Evolutionary conservation across 2,329 filamentous ascomycete species (phyloP), one percentile per base, ranked within the genome.

Genomic region (Epichloe glyceriae): DNA sequence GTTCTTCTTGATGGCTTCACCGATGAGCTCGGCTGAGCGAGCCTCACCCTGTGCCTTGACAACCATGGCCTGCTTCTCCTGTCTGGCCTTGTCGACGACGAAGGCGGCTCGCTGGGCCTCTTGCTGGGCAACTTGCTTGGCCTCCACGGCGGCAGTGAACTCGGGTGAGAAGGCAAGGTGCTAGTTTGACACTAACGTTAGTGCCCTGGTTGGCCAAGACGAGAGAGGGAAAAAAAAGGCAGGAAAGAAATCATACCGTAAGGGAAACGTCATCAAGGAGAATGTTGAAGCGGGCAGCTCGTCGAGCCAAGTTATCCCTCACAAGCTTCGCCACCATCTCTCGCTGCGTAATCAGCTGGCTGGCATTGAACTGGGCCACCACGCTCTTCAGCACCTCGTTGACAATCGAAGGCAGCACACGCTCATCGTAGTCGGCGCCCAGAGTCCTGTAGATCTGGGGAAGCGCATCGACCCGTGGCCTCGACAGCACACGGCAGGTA

Each of bases 1-100:
- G 75, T 80, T 94, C 85, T 97, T 98, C 87, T 97, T 98, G 82
- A 98, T 95, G 55, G 93, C 93, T 49, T 98, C 93, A 70, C 93
- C 93, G 63, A 98, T 96, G 57, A 98, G 83, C 73, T 98, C 90
- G 45, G 93, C 93, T 39, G 93, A 97, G 58, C 93, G 87, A 47
- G 93, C 93, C 74, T 98, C 93, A 88, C 93, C 93, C 82, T 97
- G 93, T 4, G 93, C 93, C 72, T 89, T 88, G 65, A 98, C 93
- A 51, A 98, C 89, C 75, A 90, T 96, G 61, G 93, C 93, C 73
- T 98, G 93, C 78, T 98, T 98, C 79, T 98, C 93, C 73, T 98
- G 93, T 59, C 93, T 85, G 50, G 93, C 93, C 75, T 97, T 96
- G 82, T 98, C 93, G 58, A 98, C 93, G 49, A 98, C 78, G 73